phyloP scores from a whole-genome alignment of 2,329 filamentous ascomycete species.

The Bipolaris gigantea region DNA sequence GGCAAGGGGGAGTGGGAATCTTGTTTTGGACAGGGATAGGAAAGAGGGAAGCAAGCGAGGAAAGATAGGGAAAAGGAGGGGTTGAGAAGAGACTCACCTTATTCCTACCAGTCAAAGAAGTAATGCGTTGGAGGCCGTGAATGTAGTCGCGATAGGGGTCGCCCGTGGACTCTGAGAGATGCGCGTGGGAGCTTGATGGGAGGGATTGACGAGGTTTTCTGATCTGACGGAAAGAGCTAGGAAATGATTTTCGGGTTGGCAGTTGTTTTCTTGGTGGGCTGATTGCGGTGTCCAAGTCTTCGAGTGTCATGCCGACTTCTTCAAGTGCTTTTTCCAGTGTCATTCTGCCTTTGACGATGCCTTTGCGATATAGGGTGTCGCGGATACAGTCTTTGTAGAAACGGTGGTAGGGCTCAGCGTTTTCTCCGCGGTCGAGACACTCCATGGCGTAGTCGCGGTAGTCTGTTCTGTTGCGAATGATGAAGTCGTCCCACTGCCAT shows the following conservation, averaged over 20 bases:
- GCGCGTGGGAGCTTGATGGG: conserved; percentile 3
- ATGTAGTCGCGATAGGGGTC: conserved; percentile 28
- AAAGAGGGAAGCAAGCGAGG: neutral
- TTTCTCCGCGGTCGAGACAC: conserved; percentile 29
- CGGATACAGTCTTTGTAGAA: conserved; percentile 42
- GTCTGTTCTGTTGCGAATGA: conserved; percentile 41
- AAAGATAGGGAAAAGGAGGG: neutral
- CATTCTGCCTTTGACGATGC: conserved; percentile 24
- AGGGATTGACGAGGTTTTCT: conserved; percentile 22
- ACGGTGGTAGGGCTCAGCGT: conserved; percentile 31
- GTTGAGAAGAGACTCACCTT: conserved; percentile 18
- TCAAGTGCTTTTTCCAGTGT: conserved; percentile 26
- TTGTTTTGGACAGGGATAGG: neutral
- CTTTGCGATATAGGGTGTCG: conserved; percentile 29
- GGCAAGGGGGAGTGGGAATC: too few relatives aligned
- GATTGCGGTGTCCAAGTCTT: neutral
- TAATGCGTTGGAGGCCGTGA: conserved; percentile 15
- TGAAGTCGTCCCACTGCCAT: conserved; percentile 46
- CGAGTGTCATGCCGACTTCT: conserved; percentile 17
- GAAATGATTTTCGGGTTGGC: conserved; percentile 9
- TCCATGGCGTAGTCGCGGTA: conserved; percentile 31
- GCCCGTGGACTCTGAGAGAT: conserved; percentile 1
- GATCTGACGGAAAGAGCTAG: conserved; percentile 5
- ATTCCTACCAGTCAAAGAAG: conserved; percentile 25
- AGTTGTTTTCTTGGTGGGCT: neutral